These are phyloP conservation scores for Salvia splendens DNA, from an alignment of 257 asterid species.

Conservation along the genomic window DNA sequence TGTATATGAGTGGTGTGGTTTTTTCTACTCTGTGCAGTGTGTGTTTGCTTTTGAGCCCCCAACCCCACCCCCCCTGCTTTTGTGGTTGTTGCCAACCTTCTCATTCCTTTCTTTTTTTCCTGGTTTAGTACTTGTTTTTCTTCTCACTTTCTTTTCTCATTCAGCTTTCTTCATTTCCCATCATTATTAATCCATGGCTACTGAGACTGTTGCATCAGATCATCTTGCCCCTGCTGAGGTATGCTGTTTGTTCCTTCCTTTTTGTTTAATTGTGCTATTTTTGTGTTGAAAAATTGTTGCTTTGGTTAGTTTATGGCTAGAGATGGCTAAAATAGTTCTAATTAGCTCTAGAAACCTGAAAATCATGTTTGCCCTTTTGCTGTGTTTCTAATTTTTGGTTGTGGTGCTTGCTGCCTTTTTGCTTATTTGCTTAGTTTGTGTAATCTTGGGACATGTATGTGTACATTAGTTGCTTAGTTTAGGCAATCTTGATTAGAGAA, in stretches of 20 bases:
- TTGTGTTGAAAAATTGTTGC: background rate
- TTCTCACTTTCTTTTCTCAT: constrained; percentile 24
- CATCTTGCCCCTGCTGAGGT: constrained; percentile 52
- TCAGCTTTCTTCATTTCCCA: background rate
- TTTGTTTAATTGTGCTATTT: no score
- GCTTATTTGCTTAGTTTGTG: background rate
- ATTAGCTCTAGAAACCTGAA: background rate
- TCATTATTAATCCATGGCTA: constrained; percentile 58
- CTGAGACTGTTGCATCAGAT: constrained; percentile 58
- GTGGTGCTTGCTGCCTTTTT: background rate
- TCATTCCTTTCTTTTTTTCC: constrained; percentile 54
- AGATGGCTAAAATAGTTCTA: background rate
- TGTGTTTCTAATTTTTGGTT: background rate
- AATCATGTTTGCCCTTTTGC: background rate
- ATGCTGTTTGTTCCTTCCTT: background rate
- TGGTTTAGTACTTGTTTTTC: constrained; percentile 37
- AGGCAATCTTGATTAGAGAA: background rate
- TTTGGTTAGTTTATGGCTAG: background rate
- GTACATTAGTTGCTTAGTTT: background rate
- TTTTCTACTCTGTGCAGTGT: constrained; percentile 30
- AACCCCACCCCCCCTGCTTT: background rate
- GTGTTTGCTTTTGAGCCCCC: constrained; percentile 46
- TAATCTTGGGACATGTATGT: no score
- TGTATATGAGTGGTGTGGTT: constrained; percentile 43
- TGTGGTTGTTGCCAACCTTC: constrained; percentile 65